A percentile compares a stretch with the other conserved stretches of the same genome.
phyloP scores from a whole-genome alignment of 495 filamentous ascomycete genomes.

The Penicillium malachiteum region DNA sequence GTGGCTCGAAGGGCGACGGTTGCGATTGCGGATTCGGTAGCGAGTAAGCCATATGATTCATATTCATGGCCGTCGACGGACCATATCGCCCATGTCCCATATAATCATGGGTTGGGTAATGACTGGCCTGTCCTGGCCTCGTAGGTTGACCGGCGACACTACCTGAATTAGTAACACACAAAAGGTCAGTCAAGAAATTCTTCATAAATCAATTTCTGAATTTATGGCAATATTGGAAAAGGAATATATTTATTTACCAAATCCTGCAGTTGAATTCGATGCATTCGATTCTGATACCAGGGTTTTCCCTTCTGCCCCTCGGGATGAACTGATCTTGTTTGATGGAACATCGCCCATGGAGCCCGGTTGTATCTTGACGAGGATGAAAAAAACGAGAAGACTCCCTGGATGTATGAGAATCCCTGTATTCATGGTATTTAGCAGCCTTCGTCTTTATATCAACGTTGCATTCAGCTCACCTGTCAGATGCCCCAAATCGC shows the following conservation, averaged over 20 bases:
- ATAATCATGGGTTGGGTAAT: slow-evolving; percentile 23
- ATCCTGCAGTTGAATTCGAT: slow-evolving; percentile 7
- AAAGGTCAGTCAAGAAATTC: slow-evolving; percentile 1
- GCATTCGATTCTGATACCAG: slow-evolving; percentile 17
- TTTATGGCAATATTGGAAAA: not conserved
- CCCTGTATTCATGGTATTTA: not conserved
- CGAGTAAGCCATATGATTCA: slow-evolving; percentile 46
- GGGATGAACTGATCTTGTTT: slow-evolving; percentile 22
- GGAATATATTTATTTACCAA: slow-evolving; percentile 26
- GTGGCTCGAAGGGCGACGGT: slow-evolving; percentile 28
- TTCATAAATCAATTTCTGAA: not conserved
- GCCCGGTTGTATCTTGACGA: slow-evolving; percentile 12
- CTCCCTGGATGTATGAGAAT: not conserved
- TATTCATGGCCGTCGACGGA: slow-evolving; percentile 38
- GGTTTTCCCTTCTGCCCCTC: slow-evolving; percentile 18
- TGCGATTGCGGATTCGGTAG: slow-evolving; percentile 41
- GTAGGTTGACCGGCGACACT: slow-evolving; percentile 12
- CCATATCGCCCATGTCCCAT: slow-evolving; percentile 28
- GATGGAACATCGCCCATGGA: slow-evolving; percentile 38
- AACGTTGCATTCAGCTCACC: not conserved
- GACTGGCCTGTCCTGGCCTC: slow-evolving; percentile 23
- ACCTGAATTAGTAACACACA: slow-evolving; percentile 13
- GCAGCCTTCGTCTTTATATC: not conserved
- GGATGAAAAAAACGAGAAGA: not conserved
- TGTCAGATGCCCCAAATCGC: not conserved